A percentile compares a stretch with the other conserved stretches of the same genome.
These are phyloP conservation scores for Xylaria sp. DNA, from an alignment of 2,329 filamentous ascomycete genomes.

Conservation along the genomic window DNA sequence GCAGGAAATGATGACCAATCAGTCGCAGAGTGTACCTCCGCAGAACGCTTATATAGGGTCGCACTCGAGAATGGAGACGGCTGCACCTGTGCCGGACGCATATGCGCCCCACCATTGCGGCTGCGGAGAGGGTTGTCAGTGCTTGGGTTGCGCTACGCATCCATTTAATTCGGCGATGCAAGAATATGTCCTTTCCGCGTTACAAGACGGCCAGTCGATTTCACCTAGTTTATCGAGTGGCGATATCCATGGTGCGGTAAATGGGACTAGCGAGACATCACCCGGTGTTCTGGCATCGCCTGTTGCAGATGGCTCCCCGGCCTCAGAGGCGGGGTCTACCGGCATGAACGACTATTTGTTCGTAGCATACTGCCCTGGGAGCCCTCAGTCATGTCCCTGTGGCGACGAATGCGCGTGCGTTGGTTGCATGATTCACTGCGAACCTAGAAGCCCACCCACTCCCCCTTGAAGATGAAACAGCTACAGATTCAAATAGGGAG, in stretches of 20 bases:
- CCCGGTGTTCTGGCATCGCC: constrained; percentile 55
- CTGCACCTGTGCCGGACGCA: constrained; percentile 7
- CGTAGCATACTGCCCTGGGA: constrained; percentile 66
- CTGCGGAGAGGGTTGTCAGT: constrained; percentile 74
- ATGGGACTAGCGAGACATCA: constrained; percentile 19
- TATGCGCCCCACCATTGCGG: constrained; percentile 60
- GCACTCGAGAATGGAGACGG: constrained; percentile 27
- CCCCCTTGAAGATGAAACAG: constrained; percentile 13
- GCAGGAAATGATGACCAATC: constrained; percentile 41
- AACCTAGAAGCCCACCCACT: constrained; percentile 32
- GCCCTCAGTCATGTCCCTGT: constrained; percentile 64
- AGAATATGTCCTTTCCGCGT: constrained; percentile 50
- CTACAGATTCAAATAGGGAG: not conserved
- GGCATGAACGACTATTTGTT: constrained; percentile 65
- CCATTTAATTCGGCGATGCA: constrained; percentile 74
- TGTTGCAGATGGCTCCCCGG: constrained; percentile 57
- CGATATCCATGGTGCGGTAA: constrained; percentile 18
- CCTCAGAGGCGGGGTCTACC: constrained; percentile 63
- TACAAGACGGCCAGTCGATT: constrained; percentile 42
- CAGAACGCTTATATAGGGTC: constrained; percentile 25
- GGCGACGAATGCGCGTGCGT: constrained; percentile 70
- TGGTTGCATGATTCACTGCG: constrained; percentile 65
- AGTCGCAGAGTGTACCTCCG: constrained; percentile 27
- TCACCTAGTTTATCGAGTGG: constrained; percentile 31
- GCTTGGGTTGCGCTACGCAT: constrained; percentile 74